phyloP scores from a whole-genome alignment of 192 early-diverging fungal genomes.

The Backusella liffmaniae region DNA sequence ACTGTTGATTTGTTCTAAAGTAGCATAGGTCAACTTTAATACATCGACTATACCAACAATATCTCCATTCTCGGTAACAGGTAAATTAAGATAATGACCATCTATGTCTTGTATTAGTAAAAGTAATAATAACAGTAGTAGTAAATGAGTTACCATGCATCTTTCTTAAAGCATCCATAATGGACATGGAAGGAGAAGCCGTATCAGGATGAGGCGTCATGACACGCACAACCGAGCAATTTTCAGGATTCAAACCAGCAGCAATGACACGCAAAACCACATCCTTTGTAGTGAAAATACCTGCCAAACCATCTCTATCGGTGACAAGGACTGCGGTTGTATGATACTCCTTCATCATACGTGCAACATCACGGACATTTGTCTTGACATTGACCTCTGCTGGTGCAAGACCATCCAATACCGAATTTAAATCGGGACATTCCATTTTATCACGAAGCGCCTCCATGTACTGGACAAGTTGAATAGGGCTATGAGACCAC shows the following conservation, averaged over 20 bases:
- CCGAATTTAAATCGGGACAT: slow-evolving; percentile 84
- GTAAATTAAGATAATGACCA: slow-evolving; percentile 74
- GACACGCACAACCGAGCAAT: slow-evolving; percentile 90
- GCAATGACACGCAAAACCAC: slow-evolving; percentile 84
- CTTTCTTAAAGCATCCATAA: slow-evolving; percentile 74
- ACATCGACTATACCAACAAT: slow-evolving; percentile 80
- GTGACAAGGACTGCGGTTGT: slow-evolving; percentile 73
- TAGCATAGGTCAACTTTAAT: slow-evolving; percentile 75
- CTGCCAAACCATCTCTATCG: slow-evolving; percentile 67
- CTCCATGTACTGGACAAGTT: slow-evolving; percentile 66
- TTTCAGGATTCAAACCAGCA: slow-evolving; percentile 77
- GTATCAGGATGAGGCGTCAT: slow-evolving; percentile 91
- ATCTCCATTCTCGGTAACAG: slow-evolving; percentile 62
- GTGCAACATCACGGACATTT: slow-evolving; percentile 69
- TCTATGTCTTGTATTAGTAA: slow-evolving; percentile 16
- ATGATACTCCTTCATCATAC: slow-evolving; percentile 68
- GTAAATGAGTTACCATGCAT: slow-evolving; percentile 55
- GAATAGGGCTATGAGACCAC: slow-evolving; percentile 59
- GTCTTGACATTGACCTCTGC: slow-evolving; percentile 62
- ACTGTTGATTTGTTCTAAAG: slow-evolving; percentile 71
- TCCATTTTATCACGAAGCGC: slow-evolving; percentile 76
- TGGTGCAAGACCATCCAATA: slow-evolving; percentile 64
- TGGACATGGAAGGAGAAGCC: slow-evolving; percentile 58
- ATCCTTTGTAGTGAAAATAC: slow-evolving; percentile 80
- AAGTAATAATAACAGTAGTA: background rate